These are phyloP conservation scores for Hypoxylon sp. DNA, from an alignment of 2,329 filamentous ascomycete species.

Conservation along the genomic window DNA sequence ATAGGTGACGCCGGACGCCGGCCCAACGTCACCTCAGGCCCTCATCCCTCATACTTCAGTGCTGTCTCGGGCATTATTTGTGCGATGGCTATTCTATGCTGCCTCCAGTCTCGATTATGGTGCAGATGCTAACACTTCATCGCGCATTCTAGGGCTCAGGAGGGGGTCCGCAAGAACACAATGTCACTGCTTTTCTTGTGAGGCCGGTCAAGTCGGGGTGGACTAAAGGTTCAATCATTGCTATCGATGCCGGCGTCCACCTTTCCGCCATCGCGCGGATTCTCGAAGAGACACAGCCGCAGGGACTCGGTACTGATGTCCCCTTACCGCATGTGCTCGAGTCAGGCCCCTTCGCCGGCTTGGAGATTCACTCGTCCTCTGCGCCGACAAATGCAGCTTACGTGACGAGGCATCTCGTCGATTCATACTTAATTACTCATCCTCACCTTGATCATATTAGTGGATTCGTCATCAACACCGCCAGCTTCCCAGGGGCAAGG, in stretches of 20 bases:
- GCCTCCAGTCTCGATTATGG: neutral
- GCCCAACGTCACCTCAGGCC: neutral
- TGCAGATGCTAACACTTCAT: slow-evolving; percentile 15
- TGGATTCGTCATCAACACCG: slow-evolving; percentile 92
- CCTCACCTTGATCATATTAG: slow-evolving; percentile 96
- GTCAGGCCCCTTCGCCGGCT: slow-evolving; percentile 79
- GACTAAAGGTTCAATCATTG: slow-evolving; percentile 82
- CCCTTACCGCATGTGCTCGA: slow-evolving; percentile 63
- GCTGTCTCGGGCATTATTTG: neutral
- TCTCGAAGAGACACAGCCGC: slow-evolving; percentile 64
- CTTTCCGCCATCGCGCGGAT: slow-evolving; percentile 85
- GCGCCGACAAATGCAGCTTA: slow-evolving; percentile 81
- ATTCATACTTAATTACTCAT: slow-evolving; percentile 92
- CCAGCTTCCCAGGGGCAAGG: slow-evolving; percentile 78
- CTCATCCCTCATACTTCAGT: neutral
- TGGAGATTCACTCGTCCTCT: slow-evolving; percentile 72
- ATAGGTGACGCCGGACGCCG: neutral
- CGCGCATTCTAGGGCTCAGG: slow-evolving; percentile 74
- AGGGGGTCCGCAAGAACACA: slow-evolving; percentile 89
- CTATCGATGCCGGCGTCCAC: slow-evolving; percentile 94
- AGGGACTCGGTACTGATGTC: slow-evolving; percentile 47
- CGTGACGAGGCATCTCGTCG: slow-evolving; percentile 80
- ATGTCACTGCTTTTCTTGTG: slow-evolving; percentile 88
- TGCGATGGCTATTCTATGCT: neutral
- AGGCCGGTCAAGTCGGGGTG: slow-evolving; percentile 81